Conservation (phyloP, 345 rosid genomes). For the Lumnitzera racemosa region DNA sequence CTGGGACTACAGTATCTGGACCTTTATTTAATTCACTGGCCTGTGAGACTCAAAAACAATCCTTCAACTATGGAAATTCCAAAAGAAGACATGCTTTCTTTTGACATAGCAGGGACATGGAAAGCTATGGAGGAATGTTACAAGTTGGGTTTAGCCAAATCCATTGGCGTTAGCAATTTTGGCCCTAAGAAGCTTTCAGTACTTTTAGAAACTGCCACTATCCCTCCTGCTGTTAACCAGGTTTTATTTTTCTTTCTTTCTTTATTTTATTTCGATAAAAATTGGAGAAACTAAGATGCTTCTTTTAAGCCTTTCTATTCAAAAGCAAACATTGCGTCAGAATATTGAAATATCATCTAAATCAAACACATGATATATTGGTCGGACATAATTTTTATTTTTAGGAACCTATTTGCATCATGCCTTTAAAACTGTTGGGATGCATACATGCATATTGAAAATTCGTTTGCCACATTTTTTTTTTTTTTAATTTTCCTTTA, state of each 20-base stretch:
- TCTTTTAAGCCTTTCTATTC: background rate
- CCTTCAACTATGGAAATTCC: background rate
- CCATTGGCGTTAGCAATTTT: conserved; percentile 36
- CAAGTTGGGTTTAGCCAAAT: conserved; percentile 23
- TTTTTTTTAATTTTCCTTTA: too few relatives aligned
- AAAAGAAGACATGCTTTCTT: conserved; percentile 8
- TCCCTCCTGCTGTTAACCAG: conserved; percentile 33
- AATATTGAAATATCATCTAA: background rate
- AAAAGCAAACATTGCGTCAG: too few relatives aligned
- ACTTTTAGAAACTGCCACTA: conserved; percentile 19
- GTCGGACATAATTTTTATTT: too few relatives aligned
- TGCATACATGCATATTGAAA: too few relatives aligned
- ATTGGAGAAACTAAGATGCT: background rate
- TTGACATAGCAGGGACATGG: conserved; percentile 24
- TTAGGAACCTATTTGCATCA: too few relatives aligned
- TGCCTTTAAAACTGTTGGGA: too few relatives aligned
- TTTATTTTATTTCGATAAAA: too few relatives aligned
- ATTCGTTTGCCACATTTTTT: background rate
- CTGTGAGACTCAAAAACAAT: conserved; percentile 11
- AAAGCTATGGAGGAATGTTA: conserved; percentile 38
- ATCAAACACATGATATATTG: background rate
- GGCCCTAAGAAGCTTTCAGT: conserved; percentile 23
- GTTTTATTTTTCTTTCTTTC: background rate
- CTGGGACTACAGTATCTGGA: conserved; percentile 24
- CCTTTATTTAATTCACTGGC: conserved; percentile 26